Evolutionary conservation across 495 filamentous ascomycete genomes (phyloP).

Genomic region (Podospora appendiculata): DNA sequence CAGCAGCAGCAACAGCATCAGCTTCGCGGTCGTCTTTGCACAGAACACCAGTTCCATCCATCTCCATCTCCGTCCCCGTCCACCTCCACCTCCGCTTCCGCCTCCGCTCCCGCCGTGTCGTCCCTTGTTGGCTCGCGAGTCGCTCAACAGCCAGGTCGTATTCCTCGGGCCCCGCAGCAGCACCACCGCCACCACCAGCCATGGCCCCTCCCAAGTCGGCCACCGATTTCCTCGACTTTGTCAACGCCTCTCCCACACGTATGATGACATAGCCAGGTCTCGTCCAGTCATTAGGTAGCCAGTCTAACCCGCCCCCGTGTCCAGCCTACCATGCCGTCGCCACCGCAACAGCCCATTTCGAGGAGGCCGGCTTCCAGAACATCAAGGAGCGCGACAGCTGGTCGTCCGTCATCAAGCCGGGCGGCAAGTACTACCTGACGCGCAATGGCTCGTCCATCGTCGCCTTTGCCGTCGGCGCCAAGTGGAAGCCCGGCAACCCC

Average conservation of each 20-base stretch:
- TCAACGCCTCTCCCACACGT: not conserved
- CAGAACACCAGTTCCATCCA: too few species aligned
- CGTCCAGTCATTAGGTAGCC: too few species aligned
- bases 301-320: not conserved
- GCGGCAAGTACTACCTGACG: slow-evolving; percentile 94
- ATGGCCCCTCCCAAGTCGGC: not conserved
- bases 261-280: not conserved
- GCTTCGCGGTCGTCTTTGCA: too few species aligned
- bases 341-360: slow-evolving; percentile 64
- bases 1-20: too few species aligned
- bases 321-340: slow-evolving; percentile 91
- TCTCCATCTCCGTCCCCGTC: too few species aligned
- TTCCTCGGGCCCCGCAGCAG: too few species aligned
- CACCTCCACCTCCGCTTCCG: too few species aligned
- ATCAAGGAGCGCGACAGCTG: slow-evolving; percentile 92
- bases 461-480: slow-evolving; percentile 86
- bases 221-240: slow-evolving; percentile 2
- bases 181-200: not conserved
- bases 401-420: slow-evolving; percentile 69
- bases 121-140: too few species aligned
- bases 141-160: too few species aligned
- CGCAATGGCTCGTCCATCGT: slow-evolving; percentile 90
- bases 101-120: too few species aligned
- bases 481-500: slow-evolving; percentile 91
- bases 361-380: slow-evolving; percentile 73